phyloP scores from a whole-genome alignment of 371 early-diverging fungal genomes.

The Blyttiomyces sp. region DNA sequence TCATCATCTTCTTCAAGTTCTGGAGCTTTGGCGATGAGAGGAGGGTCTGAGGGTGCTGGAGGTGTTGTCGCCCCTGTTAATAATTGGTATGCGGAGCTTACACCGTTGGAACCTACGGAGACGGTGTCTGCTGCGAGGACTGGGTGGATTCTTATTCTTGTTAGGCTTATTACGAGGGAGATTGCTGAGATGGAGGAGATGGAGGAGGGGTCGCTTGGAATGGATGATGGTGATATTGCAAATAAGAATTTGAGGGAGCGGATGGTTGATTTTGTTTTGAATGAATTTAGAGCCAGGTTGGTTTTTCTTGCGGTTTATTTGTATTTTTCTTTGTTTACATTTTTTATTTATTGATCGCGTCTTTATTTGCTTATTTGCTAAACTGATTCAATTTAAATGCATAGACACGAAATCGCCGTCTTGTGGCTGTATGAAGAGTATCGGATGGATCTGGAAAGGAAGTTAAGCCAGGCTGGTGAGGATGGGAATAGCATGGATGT shows the following conservation, averaged over 20 bases:
- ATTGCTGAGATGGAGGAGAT: not conserved
- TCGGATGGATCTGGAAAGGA: not conserved
- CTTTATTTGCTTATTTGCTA: too few relatives aligned
- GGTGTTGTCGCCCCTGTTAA: too few relatives aligned
- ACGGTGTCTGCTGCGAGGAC: slow-evolving; percentile 24
- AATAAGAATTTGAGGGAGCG: slow-evolving; percentile 4
- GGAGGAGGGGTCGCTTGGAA: not conserved
- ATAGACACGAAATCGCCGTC: slow-evolving; percentile 37
- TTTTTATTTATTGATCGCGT: too few relatives aligned
- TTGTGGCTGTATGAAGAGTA: slow-evolving; percentile 45
- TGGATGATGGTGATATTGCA: not conserved
- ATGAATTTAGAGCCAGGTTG: slow-evolving; percentile 29
- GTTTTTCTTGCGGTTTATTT: slow-evolving; percentile 6
- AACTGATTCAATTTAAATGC: too few relatives aligned
- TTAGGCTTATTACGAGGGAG: slow-evolving; percentile 21
- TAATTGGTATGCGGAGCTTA: slow-evolving; percentile 2
- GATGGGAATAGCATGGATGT: slow-evolving; percentile 9
- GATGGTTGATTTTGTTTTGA: slow-evolving; percentile 27
- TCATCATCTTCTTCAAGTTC: too few relatives aligned
- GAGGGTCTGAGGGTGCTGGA: too few relatives aligned
- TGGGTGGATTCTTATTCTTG: slow-evolving; percentile 40
- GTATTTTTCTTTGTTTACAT: not conserved
- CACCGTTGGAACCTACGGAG: slow-evolving; percentile 6
- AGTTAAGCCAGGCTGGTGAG: too few relatives aligned
- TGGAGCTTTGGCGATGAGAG: too few relatives aligned